phyloP scores from a whole-genome alignment of 2,329 filamentous ascomycete genomes.

The Diplodia scrobiculata region DNA sequence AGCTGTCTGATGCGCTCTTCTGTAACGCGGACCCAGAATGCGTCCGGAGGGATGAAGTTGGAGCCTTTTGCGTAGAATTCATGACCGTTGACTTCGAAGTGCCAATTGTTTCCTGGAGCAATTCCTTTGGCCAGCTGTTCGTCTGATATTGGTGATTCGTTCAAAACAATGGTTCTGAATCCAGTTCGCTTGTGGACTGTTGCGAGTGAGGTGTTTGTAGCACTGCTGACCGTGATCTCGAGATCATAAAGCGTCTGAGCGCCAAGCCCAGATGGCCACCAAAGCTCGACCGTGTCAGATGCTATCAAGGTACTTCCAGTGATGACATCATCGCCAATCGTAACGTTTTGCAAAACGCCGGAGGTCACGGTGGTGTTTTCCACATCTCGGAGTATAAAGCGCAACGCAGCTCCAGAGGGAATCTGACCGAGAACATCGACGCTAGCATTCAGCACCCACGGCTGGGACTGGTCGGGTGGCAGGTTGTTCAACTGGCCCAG shows the following conservation, averaged over 20 bases:
- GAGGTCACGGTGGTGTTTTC: conserved; percentile 47
- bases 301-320: conserved; percentile 54
- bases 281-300: conserved; percentile 54
- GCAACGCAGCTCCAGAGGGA: conserved; percentile 49
- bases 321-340: conserved; percentile 48
- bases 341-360: conserved; percentile 47
- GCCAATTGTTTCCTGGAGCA: conserved; percentile 61
- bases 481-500: conserved; percentile 61
- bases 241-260: conserved; percentile 61
- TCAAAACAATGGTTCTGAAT: conserved; percentile 64
- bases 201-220: conserved; percentile 44
- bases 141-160: conserved; percentile 57
- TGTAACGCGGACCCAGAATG: conserved; percentile 64
- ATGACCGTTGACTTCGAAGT: conserved; percentile 67
- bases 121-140: conserved; percentile 58
- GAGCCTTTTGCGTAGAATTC: conserved; percentile 66
- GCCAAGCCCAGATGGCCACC: conserved; percentile 64
- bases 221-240: conserved; percentile 52
- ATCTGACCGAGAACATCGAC: conserved; percentile 58
- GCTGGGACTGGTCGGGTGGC: conserved; percentile 57
- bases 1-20: conserved; percentile 54
- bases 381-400: conserved; percentile 52
- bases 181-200: conserved; percentile 58
- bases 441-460: conserved; percentile 65
- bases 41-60: conserved; percentile 65